Base-by-base conservation (phyloP, 257 asterid species). In the Apocynum venetum region DNA sequence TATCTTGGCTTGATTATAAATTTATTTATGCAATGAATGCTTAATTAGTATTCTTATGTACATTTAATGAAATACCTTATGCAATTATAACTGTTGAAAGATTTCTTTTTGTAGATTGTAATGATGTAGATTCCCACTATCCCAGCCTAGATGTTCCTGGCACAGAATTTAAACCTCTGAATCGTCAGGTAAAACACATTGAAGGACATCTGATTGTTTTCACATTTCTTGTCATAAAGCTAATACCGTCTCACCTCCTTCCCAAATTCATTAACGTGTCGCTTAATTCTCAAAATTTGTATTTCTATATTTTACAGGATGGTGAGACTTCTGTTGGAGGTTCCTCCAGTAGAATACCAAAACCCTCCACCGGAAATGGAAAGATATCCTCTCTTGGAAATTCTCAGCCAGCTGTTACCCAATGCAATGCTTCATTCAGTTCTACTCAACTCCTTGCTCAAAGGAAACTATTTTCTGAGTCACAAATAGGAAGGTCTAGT, bases 401-500 rank as follows among this genome's bases (percentile, higher is more conserved):
- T 82, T 71, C 87, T 78, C 91, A 79, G 80, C 41, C 84, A 51
- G 78, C 73, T 76, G 82, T 75, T 68, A 86, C 88, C 66, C 89
- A 88, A 36, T 86, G 91, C 44, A 70, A 79, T 74, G 79, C 92
- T 81, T 83, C 96, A 41, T 82, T 84, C 72, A 74, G 81, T 78
- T 82, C 98, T 36, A 71, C 79, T 84, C 97, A 89, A 70, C 92
- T 86, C 76, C 80, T 82, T 76, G 86, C 88, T 82, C 99, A 91
- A 86, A 91, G 88, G 91, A 95, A 88, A 84, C 78, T 84, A 19
- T 90, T 91, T 85, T 83, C 95, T 7, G 99, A 95, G 81, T 89
- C 94, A 71, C 98, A 95, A 80, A 85, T 86, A 44, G 98, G 98
- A 82, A 88, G 92, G 87, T 86, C 86, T 87, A 93, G 98, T 85